These are phyloP conservation scores for Sporodiniella umbellata DNA, from an alignment of 371 early-diverging fungal genomes.

Conservation along the genomic window DNA sequence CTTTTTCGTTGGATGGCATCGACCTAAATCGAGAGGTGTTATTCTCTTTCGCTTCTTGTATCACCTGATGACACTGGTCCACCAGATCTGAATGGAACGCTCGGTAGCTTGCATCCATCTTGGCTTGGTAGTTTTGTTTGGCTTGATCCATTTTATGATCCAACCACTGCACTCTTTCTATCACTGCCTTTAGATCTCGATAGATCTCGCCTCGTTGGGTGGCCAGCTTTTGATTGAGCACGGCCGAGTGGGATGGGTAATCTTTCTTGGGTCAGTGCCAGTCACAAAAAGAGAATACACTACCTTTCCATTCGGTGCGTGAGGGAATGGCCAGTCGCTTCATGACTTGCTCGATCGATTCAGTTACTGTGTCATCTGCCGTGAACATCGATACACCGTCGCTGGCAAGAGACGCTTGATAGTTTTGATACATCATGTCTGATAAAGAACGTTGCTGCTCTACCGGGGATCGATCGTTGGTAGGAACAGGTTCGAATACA, in stretches of 20 bases:
- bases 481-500: conserved; percentile 17
- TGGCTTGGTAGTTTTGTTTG: conserved; percentile 19
- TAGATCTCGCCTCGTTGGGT: conserved; percentile 29
- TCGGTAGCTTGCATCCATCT: conserved; percentile 27
- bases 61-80: conserved; percentile 19
- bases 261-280: too few species aligned
- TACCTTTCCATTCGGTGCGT: conserved; percentile 16
- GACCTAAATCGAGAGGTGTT: neutral
- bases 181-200: conserved; percentile 22
- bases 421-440: conserved; percentile 20
- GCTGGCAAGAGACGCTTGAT: neutral
- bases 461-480: conserved; percentile 13
- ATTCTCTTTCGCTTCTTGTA: conserved; percentile 6
- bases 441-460: conserved; percentile 21
- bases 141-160: conserved; percentile 22
- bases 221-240: too few species aligned
- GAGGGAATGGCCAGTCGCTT: conserved; percentile 3
- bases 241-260: too few species aligned
- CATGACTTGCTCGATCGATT: neutral
- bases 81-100: conserved; percentile 20
- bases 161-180: conserved; percentile 22
- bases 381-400: conserved; percentile 14
- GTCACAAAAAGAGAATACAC: too few species aligned
- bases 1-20: conserved; percentile 7
- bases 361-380: conserved; percentile 4